Conservation (phyloP, 2,329 filamentous ascomycete species). For the Davidsoniella eucalypti region DNA sequence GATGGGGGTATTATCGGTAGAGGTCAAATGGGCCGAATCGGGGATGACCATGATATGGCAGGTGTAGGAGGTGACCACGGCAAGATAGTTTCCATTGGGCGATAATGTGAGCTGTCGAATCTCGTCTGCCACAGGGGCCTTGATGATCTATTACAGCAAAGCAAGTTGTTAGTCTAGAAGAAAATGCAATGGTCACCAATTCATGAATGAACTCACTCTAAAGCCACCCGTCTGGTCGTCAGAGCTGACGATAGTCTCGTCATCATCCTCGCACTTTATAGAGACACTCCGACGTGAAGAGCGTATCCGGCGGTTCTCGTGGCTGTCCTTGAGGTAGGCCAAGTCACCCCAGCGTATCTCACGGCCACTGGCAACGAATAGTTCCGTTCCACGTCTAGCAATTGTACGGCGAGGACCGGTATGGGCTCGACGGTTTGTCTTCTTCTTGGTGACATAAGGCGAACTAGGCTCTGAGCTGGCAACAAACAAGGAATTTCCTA, state of each 20-base stretch:
- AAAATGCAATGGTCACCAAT: background rate
- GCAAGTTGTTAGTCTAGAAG: slow-evolving; percentile 9
- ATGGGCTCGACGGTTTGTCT: slow-evolving; percentile 21
- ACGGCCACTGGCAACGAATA: slow-evolving; percentile 77
- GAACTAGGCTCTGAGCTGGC: slow-evolving; percentile 25
- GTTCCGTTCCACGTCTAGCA: slow-evolving; percentile 65
- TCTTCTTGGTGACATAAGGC: slow-evolving; percentile 24
- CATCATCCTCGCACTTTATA: slow-evolving; percentile 31
- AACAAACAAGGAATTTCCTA: slow-evolving; percentile 64
- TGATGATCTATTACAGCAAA: slow-evolving; percentile 44
- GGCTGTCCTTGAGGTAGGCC: slow-evolving; percentile 53
- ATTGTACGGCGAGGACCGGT: slow-evolving; percentile 48
- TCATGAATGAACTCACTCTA: slow-evolving; percentile 13
- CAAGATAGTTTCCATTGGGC: slow-evolving; percentile 64
- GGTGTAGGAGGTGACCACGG: slow-evolving; percentile 73
- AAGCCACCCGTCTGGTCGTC: slow-evolving; percentile 20
- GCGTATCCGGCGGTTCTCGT: slow-evolving; percentile 15
- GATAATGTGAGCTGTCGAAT: slow-evolving; percentile 79
- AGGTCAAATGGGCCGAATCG: slow-evolving; percentile 58
- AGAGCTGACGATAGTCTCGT: slow-evolving; percentile 10
- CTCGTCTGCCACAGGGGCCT: slow-evolving; percentile 59
- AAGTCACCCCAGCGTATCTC: slow-evolving; percentile 89
- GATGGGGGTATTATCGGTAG: slow-evolving; percentile 49
- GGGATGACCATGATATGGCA: slow-evolving; percentile 79
- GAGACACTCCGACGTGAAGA: slow-evolving; percentile 7